A percentile compares a stretch with the other conserved stretches of the same genome.
Conservation (phyloP, 352 stramenopile species). For the Pythium apleroticum region DNA sequence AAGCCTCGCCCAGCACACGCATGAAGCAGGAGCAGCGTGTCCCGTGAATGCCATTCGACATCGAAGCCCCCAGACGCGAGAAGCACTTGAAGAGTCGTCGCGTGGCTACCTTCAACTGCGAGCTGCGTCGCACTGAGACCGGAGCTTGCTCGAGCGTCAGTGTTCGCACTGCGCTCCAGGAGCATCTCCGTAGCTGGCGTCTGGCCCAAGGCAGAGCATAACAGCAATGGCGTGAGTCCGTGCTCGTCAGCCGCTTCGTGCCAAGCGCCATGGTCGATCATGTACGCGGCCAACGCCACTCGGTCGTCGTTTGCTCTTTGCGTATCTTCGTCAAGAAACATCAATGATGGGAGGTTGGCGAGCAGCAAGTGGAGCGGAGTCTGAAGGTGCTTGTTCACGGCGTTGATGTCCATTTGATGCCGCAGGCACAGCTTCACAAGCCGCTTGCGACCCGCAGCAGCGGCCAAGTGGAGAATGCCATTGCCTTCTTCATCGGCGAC, state of each 20-base stretch:
- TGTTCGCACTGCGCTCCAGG: slow-evolving; percentile 63
- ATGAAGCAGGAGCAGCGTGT: slow-evolving; percentile 60
- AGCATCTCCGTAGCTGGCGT: slow-evolving; percentile 66
- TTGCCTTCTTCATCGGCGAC: slow-evolving; percentile 61
- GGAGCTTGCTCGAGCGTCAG: slow-evolving; percentile 35
- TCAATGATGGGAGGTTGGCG: slow-evolving; percentile 41
- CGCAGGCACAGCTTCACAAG: slow-evolving; percentile 84
- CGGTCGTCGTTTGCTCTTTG: slow-evolving; percentile 33
- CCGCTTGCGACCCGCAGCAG: slow-evolving; percentile 65
- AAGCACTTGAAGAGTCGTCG: slow-evolving; percentile 44
- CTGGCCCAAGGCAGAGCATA: slow-evolving; percentile 59
- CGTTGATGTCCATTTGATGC: slow-evolving; percentile 70
- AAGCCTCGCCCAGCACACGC: slow-evolving; percentile 57
- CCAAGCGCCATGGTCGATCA: slow-evolving; percentile 87
- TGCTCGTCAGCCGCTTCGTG: slow-evolving; percentile 67
- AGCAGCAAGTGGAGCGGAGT: slow-evolving; percentile 77
- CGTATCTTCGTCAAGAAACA: slow-evolving; percentile 17
- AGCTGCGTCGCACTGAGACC: slow-evolving; percentile 56
- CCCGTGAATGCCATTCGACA: slow-evolving; percentile 30
- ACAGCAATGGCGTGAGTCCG: slow-evolving; percentile 62
- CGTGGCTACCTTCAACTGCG: slow-evolving; percentile 63
- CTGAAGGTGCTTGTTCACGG: slow-evolving; percentile 49
- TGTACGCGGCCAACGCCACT: slow-evolving; percentile 63
- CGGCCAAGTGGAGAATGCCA: slow-evolving; percentile 68
- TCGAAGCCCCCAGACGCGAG: slow-evolving; percentile 55